Evolutionary conservation across 176 grass and related monocot genomes (phyloP).

Genomic region (Stipa capillata): DNA sequence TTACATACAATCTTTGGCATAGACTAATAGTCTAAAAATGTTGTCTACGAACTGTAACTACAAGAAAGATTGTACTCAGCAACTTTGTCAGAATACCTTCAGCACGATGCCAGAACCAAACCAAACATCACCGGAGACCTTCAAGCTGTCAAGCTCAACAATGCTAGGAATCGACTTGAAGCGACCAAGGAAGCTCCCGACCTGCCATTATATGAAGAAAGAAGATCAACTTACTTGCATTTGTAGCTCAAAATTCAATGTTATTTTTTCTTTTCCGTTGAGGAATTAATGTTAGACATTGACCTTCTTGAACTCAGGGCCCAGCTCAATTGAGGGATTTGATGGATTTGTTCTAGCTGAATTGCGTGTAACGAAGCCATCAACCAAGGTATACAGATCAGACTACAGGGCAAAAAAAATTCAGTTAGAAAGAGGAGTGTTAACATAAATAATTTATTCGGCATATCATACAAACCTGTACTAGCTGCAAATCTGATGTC

Average conservation of each 20-base stretch:
- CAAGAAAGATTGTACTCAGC: neutral
- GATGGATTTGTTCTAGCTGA: constrained; percentile 46
- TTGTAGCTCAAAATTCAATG: neutral
- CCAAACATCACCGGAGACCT: constrained; percentile 82
- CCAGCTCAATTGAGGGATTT: constrained; percentile 76
- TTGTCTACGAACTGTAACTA: neutral
- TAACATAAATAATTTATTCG: neutral
- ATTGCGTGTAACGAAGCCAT: constrained; percentile 71
- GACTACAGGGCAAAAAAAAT: constrained; percentile 41
- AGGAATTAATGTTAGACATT: constrained; percentile 1
- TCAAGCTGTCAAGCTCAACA: constrained; percentile 71
- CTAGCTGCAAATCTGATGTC: constrained; percentile 87
- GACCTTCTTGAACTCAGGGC: constrained; percentile 88
- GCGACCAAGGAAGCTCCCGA: constrained; percentile 50
- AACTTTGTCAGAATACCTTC: constrained; percentile 51
- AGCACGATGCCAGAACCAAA: constrained; percentile 53
- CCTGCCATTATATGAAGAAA: constrained; percentile 32
- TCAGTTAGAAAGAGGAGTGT: neutral
- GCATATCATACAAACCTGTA: constrained; percentile 44
- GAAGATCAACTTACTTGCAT: neutral
- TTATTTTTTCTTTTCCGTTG: neutral
- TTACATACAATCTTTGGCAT: too few species aligned
- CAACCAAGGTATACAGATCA: constrained; percentile 84
- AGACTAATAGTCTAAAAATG: neutral
- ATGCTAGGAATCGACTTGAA: constrained; percentile 89